Base-by-base conservation (phyloP, 2,329 filamentous ascomycete genomes). In the Trichoderma pleuroti region DNA sequence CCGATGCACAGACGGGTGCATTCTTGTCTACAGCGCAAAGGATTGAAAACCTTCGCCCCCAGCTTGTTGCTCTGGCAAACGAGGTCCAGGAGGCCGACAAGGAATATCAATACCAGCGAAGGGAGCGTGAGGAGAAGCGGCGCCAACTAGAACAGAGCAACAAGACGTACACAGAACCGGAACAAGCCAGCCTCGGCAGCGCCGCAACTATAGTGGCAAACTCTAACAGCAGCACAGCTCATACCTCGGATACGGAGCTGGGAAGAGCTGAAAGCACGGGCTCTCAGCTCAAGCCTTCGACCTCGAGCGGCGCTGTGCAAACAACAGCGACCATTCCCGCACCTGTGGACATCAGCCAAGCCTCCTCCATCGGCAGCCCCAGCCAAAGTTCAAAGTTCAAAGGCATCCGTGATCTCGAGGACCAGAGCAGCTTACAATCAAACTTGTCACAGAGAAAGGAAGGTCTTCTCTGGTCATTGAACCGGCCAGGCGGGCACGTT, bases 41-140 rank as follows among this genome's bases (percentile, higher is more conserved):
- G 80, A 91, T 99, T 63, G 94, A 97, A 74, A 88, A 86, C 26
- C 89, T 97, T 81, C 85, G 97, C 21, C 96, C 96, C 0, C 93
- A 98, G 77, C 85, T 99, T 2, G 93, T 98, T 75, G 95, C 95
- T 2, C 83, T 99, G 36, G 92, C 92, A 49, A 88, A 88, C 67
- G 95, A 98, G 80, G 96, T 99, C n/a, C 90, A 90, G 73, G 91
- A 96, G 76, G 94, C 94, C 28, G 94, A 98, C 79, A 98, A 98
- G 80, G 95, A 98, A 77, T 99, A 96, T 78, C 94, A 98, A 77
- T 93, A 98, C 71, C 93, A 97, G 78, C 87, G 94, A 66, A 93
- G 93, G n/a, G 96, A 98, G 79, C 88, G 96, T 52, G 96, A 99
- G 79, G 96, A 98, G 81, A 98, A 98, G 83, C 88, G 97, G 70